Percentiles rank a stretch among this genome's conserved stretches.
These are phyloP conservation scores for Chondrus crispus DNA, from an alignment of 23 red algal species.

Conservation along the genomic window DNA sequence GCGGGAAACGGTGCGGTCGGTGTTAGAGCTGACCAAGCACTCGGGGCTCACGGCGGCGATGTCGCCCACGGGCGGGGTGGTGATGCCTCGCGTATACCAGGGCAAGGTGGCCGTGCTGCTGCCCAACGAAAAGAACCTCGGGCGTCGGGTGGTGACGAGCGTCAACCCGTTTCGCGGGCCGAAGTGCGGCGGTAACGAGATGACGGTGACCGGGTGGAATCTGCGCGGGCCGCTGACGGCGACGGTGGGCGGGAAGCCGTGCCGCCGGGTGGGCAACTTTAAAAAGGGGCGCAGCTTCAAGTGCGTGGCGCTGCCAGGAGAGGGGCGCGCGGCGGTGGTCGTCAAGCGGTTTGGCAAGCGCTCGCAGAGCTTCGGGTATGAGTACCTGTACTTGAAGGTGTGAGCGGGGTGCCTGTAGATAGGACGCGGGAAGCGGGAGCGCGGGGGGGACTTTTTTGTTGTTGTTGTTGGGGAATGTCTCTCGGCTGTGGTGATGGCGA, in stretches of 20 bases:
- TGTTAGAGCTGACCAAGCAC: conserved; percentile 36
- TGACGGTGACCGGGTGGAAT: conserved; percentile 49
- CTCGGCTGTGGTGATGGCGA: no score
- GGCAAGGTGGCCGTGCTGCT: conserved; percentile 57
- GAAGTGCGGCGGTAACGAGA: conserved; percentile 26
- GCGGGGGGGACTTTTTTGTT: no score
- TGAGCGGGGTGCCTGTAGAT: no score
- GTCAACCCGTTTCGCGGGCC: conserved; percentile 46
- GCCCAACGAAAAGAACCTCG: conserved; percentile 53
- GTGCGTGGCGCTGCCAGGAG: conserved; percentile 28
- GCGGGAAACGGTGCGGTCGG: conserved; percentile 18
- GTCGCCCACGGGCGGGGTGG: conserved; percentile 50
- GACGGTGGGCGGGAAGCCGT: conserved; percentile 13
- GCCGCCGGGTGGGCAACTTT: conserved; percentile 23
- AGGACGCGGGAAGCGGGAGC: no score
- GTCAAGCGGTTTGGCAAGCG: conserved; percentile 37
- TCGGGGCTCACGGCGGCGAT: conserved; percentile 54
- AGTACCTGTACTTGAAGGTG: conserved; percentile 55
- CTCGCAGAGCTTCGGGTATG: conserved; percentile 40
- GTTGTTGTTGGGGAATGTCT: no score
- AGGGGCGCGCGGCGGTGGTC: conserved; percentile 20
- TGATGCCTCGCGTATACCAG: conserved; percentile 70
- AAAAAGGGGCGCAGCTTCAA: conserved; percentile 26
- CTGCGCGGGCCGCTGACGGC: conserved; percentile 9
- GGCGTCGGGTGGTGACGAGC: conserved; percentile 48